Evolutionary conservation across 2,329 filamentous ascomycete genomes (phyloP).

Genomic region (Beauveria caledonica): DNA sequence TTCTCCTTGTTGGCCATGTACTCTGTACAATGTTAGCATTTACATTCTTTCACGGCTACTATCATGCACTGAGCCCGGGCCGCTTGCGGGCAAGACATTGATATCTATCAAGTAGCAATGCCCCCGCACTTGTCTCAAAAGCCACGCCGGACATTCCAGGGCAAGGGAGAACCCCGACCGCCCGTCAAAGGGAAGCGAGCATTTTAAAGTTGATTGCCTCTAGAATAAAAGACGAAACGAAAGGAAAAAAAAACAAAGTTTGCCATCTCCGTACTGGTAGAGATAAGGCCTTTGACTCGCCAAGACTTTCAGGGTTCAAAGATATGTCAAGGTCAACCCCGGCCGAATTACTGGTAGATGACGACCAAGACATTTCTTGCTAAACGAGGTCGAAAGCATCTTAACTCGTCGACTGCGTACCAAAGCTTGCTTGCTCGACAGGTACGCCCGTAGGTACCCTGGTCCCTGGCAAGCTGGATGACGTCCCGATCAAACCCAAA

Average conservation of each 20-base stretch:
- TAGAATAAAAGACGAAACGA: background rate
- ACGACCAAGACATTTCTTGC: background rate
- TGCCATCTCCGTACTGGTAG: too few relatives aligned
- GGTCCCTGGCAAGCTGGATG: background rate
- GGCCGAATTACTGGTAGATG: background rate
- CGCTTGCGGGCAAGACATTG: too few relatives aligned
- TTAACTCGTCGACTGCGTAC: too few relatives aligned
- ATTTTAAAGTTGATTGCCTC: background rate
- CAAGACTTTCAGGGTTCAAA: constrained; percentile 2
- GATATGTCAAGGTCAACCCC: background rate
- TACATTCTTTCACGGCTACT: background rate
- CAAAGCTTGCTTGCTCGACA: too few relatives aligned
- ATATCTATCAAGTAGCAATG: too few relatives aligned
- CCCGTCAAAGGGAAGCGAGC: background rate
- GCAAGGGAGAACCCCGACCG: background rate
- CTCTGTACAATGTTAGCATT: background rate
- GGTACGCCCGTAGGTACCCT: background rate
- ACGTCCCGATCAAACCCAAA: constrained; percentile 4
- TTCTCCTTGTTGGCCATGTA: too few relatives aligned
- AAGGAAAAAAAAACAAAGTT: background rate
- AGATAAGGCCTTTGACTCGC: background rate
- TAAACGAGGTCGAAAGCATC: too few relatives aligned
- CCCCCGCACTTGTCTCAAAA: background rate
- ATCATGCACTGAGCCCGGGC: background rate
- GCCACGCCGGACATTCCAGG: background rate